Percentiles rank a stretch among this genome's conserved stretches.
Conservation (phyloP, 148 eudicot species). For the Drosera capensis region DNA sequence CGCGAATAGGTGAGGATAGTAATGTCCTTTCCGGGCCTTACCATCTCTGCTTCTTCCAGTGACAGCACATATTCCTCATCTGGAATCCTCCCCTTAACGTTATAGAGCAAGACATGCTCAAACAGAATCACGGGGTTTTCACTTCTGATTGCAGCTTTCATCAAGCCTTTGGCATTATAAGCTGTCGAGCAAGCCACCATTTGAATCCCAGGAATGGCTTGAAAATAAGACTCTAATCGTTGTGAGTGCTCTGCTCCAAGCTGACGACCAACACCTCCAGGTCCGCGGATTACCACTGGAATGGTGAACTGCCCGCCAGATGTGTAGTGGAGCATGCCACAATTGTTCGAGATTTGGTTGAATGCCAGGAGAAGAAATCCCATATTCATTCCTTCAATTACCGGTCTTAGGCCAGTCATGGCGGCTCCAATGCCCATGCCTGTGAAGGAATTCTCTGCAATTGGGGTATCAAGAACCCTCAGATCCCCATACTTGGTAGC, state of each 20-base stretch:
- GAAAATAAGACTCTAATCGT: conserved; percentile 75
- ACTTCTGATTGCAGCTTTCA: conserved; percentile 87
- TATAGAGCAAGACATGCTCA: conserved; percentile 79
- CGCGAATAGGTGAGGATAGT: conserved; percentile 81
- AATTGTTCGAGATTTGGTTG: conserved; percentile 83
- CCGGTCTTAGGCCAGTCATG: conserved; percentile 84
- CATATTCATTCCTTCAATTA: conserved; percentile 88
- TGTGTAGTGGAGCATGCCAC: conserved; percentile 89
- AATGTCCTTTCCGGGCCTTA: conserved; percentile 70
- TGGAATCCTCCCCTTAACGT: conserved; percentile 73
- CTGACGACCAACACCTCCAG: conserved; percentile 91
- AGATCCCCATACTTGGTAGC: conserved; percentile 68
- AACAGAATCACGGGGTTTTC: conserved; percentile 82
- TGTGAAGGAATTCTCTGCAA: conserved; percentile 84
- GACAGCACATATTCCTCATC: conserved; percentile 62
- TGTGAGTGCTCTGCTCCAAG: conserved; percentile 90
- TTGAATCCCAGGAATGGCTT: conserved; percentile 75
- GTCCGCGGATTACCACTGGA: conserved; percentile 77
- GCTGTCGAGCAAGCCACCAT: conserved; percentile 92
- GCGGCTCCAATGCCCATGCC: conserved; percentile 93
- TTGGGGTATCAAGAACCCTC: conserved; percentile 81
- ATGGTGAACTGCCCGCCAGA: conserved; percentile 90
- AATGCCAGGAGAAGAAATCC: conserved; percentile 78
- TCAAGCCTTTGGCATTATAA: conserved; percentile 76
- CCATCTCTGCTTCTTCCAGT: conserved; percentile 90